Base-by-base conservation (phyloP, 805 yeast genomes). In the Saturnispora bothae region DNA sequence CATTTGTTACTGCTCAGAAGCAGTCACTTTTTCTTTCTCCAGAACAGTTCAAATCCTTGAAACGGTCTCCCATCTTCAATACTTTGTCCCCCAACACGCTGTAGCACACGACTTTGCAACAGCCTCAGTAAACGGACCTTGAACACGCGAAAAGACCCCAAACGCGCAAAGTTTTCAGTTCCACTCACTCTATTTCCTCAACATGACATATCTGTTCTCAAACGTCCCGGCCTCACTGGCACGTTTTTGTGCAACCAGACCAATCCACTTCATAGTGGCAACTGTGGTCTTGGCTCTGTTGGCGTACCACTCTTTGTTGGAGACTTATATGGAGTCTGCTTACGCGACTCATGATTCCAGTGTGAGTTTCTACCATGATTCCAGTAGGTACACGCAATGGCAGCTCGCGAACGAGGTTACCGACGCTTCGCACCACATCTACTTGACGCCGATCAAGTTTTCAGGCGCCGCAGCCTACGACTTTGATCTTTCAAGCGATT, bases 241-340 rank as follows among this genome's bases (percentile, higher is more conserved):
- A 20, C 64, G 63, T 41, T 56, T 69, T 17, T 74, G 89, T 38
- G 92, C 95, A 12, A 71, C 73, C 43, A 71, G 78, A 53, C 98
- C 98, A 14, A 83, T 89, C 48, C 97, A 88, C 59, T 71, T 85
- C 39, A 76, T 88, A 38, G 74, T 85, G 33, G 52, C 74, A 40
- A 71, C 85, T 5, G 69, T 89, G 12, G 60, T 86, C 34, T 56
- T 84, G 29, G 92, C 94, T 2, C 79, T 95, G 3, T 61, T 83
- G 38, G 80, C 89, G 7, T 89, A 88, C 56, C 66, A 88, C 42
- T 71, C 88, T 3, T 71, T 79, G 3, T 74, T 81, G 26, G 84
- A 79, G 47, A 76, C 78, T 43, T 80, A 78, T 54, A 63, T 43
- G 22, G 42, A 43, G 29, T 28, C 39, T 18, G 40, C 40, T 22